phyloP scores from a whole-genome alignment of 2,329 filamentous ascomycete species.

The Lasiodiplodia sp. region DNA sequence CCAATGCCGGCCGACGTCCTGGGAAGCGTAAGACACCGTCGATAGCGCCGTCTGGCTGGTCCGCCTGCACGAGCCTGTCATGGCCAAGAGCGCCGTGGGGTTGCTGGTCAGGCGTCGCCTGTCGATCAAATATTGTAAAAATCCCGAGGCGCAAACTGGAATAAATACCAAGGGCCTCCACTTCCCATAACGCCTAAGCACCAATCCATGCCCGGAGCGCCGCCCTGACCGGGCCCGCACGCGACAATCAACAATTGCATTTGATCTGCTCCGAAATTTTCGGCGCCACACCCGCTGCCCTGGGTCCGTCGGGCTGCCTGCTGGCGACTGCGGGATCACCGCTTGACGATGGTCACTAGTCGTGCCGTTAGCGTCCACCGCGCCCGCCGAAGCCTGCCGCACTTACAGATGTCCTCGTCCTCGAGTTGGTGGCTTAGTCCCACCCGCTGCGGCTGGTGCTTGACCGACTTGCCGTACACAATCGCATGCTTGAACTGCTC shows the following conservation, averaged over 20 bases:
- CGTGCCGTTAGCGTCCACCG: constrained; percentile 36
- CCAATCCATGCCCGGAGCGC: constrained; percentile 18
- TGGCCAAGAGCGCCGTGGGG: constrained; percentile 21
- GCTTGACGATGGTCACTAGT: constrained; percentile 53
- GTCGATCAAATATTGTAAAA: constrained; percentile 29
- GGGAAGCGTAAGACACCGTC: constrained; percentile 27
- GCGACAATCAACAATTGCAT: constrained; percentile 28
- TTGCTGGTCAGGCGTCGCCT: constrained; percentile 25
- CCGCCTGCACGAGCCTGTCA: constrained; percentile 13
- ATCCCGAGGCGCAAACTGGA: constrained; percentile 27
- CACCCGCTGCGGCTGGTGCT: constrained; percentile 97
- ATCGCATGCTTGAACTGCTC: constrained; percentile 96
- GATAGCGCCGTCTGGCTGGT: constrained; percentile 25
- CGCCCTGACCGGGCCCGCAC: constrained; percentile 17
- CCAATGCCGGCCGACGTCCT: constrained; percentile 24
- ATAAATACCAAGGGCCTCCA: constrained; percentile 28
- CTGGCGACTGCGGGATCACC: constrained; percentile 37
- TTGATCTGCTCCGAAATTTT: constrained; percentile 32
- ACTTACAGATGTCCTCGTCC: constrained; percentile 94
- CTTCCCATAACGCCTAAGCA: constrained; percentile 20
- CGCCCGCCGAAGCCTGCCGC: background rate
- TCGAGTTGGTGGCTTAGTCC: constrained; percentile 89
- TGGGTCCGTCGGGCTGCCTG: constrained; percentile 15
- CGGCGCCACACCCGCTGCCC: constrained; percentile 27
- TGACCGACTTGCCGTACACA: constrained; percentile 97